phyloP scores from a whole-genome alignment of 768 basidiomycete species.

The Pleurotus tuber-regium region DNA sequence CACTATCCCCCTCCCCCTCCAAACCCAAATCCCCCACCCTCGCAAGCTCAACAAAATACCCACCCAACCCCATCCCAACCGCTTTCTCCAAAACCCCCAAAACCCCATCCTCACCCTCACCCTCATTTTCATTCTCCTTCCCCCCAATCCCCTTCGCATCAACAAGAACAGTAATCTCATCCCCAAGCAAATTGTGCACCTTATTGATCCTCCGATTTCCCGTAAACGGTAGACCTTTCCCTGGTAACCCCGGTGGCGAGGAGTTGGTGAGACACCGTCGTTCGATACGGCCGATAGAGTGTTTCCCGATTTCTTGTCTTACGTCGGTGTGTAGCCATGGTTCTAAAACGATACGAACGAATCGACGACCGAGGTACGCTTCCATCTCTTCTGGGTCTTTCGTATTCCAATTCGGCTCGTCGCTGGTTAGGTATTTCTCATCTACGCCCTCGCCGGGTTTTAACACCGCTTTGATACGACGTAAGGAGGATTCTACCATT shows the following conservation, averaged over 20 bases:
- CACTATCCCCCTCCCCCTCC: slow-evolving; percentile 7
- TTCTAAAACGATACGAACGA: slow-evolving; percentile 49
- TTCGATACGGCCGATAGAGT: slow-evolving; percentile 1
- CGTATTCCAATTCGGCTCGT: not conserved
- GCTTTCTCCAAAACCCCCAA: slow-evolving; percentile 19
- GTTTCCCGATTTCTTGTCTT: not conserved
- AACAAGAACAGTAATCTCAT: slow-evolving; percentile 54
- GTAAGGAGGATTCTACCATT: slow-evolving; percentile 54
- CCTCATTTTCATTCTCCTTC: slow-evolving; percentile 34
- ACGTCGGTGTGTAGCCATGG: slow-evolving; percentile 43
- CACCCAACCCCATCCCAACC: slow-evolving; percentile 56
- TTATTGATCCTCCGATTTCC: slow-evolving; percentile 24
- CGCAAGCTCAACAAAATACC: slow-evolving; percentile 59
- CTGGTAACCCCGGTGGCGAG: not conserved
- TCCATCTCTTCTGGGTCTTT: slow-evolving; percentile 34
- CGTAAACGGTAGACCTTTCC: slow-evolving; percentile 15
- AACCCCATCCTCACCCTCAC: too few relatives aligned
- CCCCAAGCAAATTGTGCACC: slow-evolving; percentile 43
- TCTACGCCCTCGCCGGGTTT: slow-evolving; percentile 24
- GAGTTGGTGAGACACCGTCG: not conserved
- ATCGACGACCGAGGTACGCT: slow-evolving; percentile 39
- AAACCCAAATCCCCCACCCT: slow-evolving; percentile 26
- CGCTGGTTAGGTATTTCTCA: not conserved
- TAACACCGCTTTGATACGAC: slow-evolving; percentile 41
- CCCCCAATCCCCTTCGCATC: slow-evolving; percentile 37